These are phyloP conservation scores for Acmispon strigosus DNA, from an alignment of 306 rosid species.

Conservation along the genomic window DNA sequence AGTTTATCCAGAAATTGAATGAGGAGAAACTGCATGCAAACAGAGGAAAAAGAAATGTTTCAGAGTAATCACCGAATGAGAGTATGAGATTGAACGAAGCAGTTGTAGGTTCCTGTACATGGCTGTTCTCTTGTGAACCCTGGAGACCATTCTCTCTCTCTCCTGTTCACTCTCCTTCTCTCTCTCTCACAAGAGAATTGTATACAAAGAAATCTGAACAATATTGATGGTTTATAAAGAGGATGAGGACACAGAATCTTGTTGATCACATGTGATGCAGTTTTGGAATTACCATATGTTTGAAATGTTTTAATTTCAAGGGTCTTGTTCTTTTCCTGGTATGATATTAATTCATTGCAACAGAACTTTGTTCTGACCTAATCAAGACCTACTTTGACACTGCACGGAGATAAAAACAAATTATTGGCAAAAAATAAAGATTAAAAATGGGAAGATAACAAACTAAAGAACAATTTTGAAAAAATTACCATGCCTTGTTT, in stretches of 20 bases:
- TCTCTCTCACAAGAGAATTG: slow-evolving; percentile 19
- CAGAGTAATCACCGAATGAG: slow-evolving; percentile 36
- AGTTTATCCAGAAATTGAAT: not conserved
- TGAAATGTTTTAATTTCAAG: slow-evolving; percentile 26
- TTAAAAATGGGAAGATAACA: too few species aligned
- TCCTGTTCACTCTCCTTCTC: not conserved
- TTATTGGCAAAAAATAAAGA: too few species aligned
- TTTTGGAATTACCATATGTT: slow-evolving; percentile 34
- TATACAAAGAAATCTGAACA: slow-evolving; percentile 16
- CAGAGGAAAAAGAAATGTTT: slow-evolving; percentile 5
- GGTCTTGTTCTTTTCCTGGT: slow-evolving; percentile 15
- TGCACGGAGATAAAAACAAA: not conserved
- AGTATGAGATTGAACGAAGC: slow-evolving; percentile 50
- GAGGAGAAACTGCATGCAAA: not conserved
- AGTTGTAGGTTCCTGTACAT: slow-evolving; percentile 43
- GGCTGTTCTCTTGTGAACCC: slow-evolving; percentile 38
- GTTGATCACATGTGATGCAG: slow-evolving; percentile 40
- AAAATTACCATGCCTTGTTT: not conserved
- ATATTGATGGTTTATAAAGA: slow-evolving; percentile 28
- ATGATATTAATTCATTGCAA: slow-evolving; percentile 18
- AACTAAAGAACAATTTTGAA: too few species aligned
- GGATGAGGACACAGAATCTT: slow-evolving; percentile 35
- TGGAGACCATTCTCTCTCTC: slow-evolving; percentile 45
- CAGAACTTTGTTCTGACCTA: slow-evolving; percentile 5
- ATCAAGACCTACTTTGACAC: slow-evolving; percentile 15